Evolutionary conservation across 2,329 filamentous ascomycete species (phyloP).

Genomic region (Chlorencoelia australis): DNA sequence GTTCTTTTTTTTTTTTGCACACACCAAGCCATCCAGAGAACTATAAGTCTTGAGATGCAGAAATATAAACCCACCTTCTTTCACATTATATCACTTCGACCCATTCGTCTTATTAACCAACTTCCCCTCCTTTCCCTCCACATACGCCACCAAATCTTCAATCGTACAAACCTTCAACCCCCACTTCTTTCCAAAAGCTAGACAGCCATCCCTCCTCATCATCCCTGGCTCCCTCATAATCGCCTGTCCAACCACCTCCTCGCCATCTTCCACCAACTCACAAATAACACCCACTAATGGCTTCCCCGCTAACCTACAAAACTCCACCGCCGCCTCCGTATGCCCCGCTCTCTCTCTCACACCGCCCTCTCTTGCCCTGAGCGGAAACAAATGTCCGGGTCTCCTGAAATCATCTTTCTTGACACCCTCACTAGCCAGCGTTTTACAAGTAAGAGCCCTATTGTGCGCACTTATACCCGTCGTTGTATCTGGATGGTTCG

Average conservation of each 20-base stretch:
- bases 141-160: slow-evolving; percentile 70
- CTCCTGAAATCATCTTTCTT: slow-evolving; percentile 54
- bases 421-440: slow-evolving; percentile 57
- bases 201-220: slow-evolving; percentile 81
- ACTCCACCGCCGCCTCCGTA: slow-evolving; percentile 87
- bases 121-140: slow-evolving; percentile 25
- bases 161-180: slow-evolving; percentile 93
- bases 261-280: slow-evolving; percentile 81
- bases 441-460: slow-evolving; percentile 69
- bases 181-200: slow-evolving; percentile 80
- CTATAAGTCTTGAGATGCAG: no score
- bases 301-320: slow-evolving; percentile 79
- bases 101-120: slow-evolving; percentile 19
- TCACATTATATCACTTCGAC: slow-evolving; percentile 4
- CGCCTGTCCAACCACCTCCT: slow-evolving; percentile 57
- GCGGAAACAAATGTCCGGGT: slow-evolving; percentile 83
- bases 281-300: slow-evolving; percentile 71
- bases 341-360: slow-evolving; percentile 74
- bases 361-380: slow-evolving; percentile 69
- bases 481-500: slow-evolving; percentile 58
- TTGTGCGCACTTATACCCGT: slow-evolving; percentile 90
- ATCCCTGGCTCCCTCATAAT: slow-evolving; percentile 65
- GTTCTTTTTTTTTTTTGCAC: no score
- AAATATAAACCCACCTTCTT: background rate
- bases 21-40: no score